Percentiles rank a stretch among this genome's conserved stretches.
Evolutionary conservation across 2,329 filamentous ascomycete species (phyloP).

Genomic region (Bimuria novae-zelandiae): DNA sequence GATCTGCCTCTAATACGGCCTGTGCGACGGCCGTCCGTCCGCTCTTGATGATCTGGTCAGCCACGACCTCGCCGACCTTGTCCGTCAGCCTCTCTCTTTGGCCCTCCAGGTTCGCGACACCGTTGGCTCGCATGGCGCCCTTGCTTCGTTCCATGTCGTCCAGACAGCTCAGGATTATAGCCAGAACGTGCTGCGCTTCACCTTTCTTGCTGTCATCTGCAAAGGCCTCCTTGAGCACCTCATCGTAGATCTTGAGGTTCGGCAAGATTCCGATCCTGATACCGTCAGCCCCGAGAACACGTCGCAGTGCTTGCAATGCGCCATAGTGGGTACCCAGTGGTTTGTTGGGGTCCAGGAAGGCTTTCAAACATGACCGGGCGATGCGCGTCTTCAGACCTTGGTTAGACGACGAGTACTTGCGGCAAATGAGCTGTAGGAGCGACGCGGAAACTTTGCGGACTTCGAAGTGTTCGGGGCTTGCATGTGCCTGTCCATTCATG

Average conservation of each 20-base stretch:
- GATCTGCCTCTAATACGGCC: conserved; percentile 29
- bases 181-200: conserved; percentile 65
- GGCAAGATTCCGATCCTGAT: conserved; percentile 68
- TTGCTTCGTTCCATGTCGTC: conserved; percentile 57
- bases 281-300: conserved; percentile 72
- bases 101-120: conserved; percentile 47
- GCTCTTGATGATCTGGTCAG: conserved; percentile 46
- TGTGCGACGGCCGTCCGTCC: conserved; percentile 38
- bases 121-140: conserved; percentile 42
- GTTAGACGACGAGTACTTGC: conserved; percentile 80
- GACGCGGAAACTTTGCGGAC: conserved; percentile 85
- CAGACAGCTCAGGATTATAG: conserved; percentile 61
- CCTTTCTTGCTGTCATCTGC: conserved; percentile 58
- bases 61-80: conserved; percentile 51
- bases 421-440: conserved; percentile 76
- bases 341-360: conserved; percentile 85
- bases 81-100: conserved; percentile 49
- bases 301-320: conserved; percentile 77
- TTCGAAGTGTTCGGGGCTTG: conserved; percentile 66
- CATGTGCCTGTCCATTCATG: conserved; percentile 27
- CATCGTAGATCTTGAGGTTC: conserved; percentile 68
- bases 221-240: conserved; percentile 59
- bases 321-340: conserved; percentile 86
- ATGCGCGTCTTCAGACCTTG: conserved; percentile 84
- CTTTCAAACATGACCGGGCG: conserved; percentile 89